Percentiles rank a stretch among this genome's conserved stretches.
Evolutionary conservation across 805 yeast genomes (phyloP).

Genomic region (Yamadazyma endophytica): DNA sequence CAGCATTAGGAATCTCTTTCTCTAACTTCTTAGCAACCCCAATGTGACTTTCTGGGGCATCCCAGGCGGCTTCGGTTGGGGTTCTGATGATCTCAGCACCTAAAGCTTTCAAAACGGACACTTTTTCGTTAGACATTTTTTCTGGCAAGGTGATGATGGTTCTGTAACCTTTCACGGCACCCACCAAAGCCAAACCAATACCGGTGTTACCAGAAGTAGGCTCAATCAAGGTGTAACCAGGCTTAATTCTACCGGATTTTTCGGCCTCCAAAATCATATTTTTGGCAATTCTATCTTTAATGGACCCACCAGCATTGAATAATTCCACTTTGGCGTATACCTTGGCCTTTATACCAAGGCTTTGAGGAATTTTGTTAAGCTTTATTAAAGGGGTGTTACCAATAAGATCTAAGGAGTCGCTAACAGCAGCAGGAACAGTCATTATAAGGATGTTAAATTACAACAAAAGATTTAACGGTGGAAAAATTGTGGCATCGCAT

Average conservation of each 20-base stretch:
- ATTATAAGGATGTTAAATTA: conserved; percentile 5
- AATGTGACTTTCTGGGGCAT: conserved; percentile 85
- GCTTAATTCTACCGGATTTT: conserved; percentile 68
- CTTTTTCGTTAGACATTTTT: conserved; percentile 89
- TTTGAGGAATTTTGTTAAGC: conserved; percentile 72
- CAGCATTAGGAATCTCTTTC: conserved; percentile 79
- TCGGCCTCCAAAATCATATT: conserved; percentile 87
- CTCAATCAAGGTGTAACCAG: conserved; percentile 82
- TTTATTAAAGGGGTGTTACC: conserved; percentile 83
- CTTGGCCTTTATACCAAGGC: conserved; percentile 68
- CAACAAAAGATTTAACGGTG: too few relatives aligned
- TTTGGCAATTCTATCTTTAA: conserved; percentile 84
- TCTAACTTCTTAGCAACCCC: conserved; percentile 82
- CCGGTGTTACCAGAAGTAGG: conserved; percentile 93
- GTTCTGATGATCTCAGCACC: conserved; percentile 91
- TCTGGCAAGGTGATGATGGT: conserved; percentile 86
- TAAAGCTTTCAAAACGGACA: conserved; percentile 78
- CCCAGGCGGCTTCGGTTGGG: conserved; percentile 92
- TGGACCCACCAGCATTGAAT: conserved; percentile 88
- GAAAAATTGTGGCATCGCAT: too few relatives aligned
- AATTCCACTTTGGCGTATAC: conserved; percentile 73
- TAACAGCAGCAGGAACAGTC: conserved; percentile 32
- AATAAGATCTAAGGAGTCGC: conserved; percentile 65
- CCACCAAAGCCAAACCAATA: conserved; percentile 81
- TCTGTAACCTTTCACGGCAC: conserved; percentile 83